A percentile compares a stretch with the other conserved stretches of the same genome.
Conservation (phyloP, 1,284 basidiomycete genomes). For the Gymnopus androsaceus region DNA sequence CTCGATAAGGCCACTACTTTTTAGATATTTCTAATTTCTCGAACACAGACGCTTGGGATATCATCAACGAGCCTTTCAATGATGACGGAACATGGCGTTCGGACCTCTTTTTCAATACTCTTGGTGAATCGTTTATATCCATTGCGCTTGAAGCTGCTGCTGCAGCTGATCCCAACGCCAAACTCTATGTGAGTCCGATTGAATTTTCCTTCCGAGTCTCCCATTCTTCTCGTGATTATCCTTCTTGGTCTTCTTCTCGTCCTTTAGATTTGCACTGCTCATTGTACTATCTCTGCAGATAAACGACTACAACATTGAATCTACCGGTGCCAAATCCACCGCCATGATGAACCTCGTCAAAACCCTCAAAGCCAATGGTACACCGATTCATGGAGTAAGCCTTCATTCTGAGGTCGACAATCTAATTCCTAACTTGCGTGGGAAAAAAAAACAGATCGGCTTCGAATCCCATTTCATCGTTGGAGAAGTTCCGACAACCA, state of each 20-base stretch:
- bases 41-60: constrained; percentile 32
- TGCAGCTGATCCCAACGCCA: constrained; percentile 41
- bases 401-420: no score
- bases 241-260: no score
- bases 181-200: constrained; percentile 40
- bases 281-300: constrained; percentile 31
- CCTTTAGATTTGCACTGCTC: background rate
- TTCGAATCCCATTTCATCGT: constrained; percentile 56
- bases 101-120: constrained; percentile 39
- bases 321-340: constrained; percentile 50
- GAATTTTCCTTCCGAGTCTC: no score
- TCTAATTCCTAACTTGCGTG: no score
- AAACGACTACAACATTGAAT: constrained; percentile 62
- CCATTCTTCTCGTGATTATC: no score
- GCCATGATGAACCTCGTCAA: constrained; percentile 53
- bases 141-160: constrained; percentile 43
- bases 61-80: constrained; percentile 56
- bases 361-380: constrained; percentile 42
- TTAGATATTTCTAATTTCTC: background rate
- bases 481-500: constrained; percentile 45
- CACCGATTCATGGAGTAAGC: constrained; percentile 60
- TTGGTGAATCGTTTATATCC: constrained; percentile 39
- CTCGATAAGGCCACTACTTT: background rate
- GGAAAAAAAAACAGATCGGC: no score
- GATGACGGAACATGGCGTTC: constrained; percentile 39